Evolutionary conservation across 805 yeast species (phyloP), one percentile per base, ranked within the genome.

Genomic region (Cyberlindnera maritima): DNA sequence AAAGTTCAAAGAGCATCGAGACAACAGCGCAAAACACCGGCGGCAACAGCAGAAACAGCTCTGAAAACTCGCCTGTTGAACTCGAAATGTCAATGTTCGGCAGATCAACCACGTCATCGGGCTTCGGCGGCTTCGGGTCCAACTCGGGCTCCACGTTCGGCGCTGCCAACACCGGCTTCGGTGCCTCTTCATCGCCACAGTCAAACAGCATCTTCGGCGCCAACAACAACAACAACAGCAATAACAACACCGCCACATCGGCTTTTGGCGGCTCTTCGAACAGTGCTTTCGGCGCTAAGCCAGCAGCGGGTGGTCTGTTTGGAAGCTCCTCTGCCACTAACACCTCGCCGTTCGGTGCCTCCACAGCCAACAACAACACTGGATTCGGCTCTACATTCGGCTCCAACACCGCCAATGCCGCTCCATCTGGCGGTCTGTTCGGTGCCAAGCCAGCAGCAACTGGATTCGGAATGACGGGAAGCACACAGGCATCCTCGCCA

Each of bases 191-290:
- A n/a, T 50, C 59, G 17, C 50, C 59, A 6, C 44, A 58, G 7
- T 55, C 60, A 17, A 64, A 67, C 32, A 56, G 60, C 41, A 15
- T 75, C 28, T 76, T 77, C 59, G 79, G 80, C 21, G 44, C 59
- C 17, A 64, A 52, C 52, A 57, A 59, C 39, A 56, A 46, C 36
- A 55, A 63, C 20, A 57, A 61, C 11, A 58, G 59, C 28, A 41
- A 59, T 38, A 56, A 46, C 36, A 55, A 63, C 20, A 57, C 61
- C 11, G 57, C 58, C 28, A 41, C 59, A 38, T 60, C 64, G n/a
- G 63, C 62, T 0, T 51, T 58, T 31, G 60, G 60, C 19, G 55
- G 60, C 21, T 54, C 64, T 14, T 31, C 56, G 7, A 34, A 41
- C 31, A 21, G 47, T 39, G 53, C 56, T 1, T 47, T 54, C 47